phyloP scores from a whole-genome alignment of 208 protist genomes.

The Acanthamoeba sp. region DNA sequence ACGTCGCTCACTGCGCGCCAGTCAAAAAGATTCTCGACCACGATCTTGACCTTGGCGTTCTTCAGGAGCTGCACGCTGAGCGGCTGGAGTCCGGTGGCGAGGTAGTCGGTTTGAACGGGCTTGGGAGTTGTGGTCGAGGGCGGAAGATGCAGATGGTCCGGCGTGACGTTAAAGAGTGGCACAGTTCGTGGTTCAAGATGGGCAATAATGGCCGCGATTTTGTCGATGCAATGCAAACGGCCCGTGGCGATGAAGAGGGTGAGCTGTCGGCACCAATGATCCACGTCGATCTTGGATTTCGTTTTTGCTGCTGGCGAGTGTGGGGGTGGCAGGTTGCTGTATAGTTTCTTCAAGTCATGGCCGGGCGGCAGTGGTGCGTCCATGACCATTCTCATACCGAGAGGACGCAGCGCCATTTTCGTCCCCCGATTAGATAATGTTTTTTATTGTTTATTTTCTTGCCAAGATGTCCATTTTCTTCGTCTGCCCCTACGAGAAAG shows the following conservation, averaged over 20 bases:
- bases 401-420: background rate
- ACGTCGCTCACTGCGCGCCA: background rate
- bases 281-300: background rate
- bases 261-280: constrained; percentile 8
- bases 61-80: constrained; percentile 49
- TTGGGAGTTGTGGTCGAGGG: background rate
- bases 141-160: background rate
- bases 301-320: background rate
- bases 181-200: background rate
- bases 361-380: background rate
- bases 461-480: too few relatives aligned
- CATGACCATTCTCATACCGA: background rate
- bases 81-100: background rate
- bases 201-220: background rate
- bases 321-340: background rate
- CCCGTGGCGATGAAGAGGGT: background rate
- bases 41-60: constrained; percentile 8
- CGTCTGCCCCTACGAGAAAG: too few relatives aligned
- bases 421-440: background rate
- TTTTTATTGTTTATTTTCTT: background rate
- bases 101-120: background rate
- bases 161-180: background rate
- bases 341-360: background rate
- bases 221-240: background rate
- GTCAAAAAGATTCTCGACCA: constrained; percentile 38